Base-by-base conservation (phyloP, 371 early-diverging fungal genomes). In the Rhizopus stolonifer region DNA sequence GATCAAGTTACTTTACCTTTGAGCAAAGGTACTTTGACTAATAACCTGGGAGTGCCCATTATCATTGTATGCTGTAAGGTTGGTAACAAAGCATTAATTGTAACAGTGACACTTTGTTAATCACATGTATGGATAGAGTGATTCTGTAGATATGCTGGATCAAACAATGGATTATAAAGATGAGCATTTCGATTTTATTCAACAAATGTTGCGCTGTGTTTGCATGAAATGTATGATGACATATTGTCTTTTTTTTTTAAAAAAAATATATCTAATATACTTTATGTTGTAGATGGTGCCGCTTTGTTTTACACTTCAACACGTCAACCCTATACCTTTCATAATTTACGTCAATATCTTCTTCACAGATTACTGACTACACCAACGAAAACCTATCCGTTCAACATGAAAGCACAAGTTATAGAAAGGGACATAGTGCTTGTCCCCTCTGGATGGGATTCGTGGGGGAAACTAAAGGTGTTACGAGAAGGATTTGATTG, bases 401-500 rank as follows among this genome's bases (percentile, higher is more conserved):
- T 89, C 72, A 77, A 76, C 25, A 55, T 76, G 24, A 82, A 85
- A 10, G 88, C 93, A 2, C 87, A 92, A 43, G 86, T 91, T 3
- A 85, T 95, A 22, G 96, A 96, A 54, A 85, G 95, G 17, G 93
- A 93, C 54, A 77, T 79, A 15, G 90, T 95, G n/a, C 73, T 91
- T 65, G 89, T 96, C 17, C 97, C 97, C 3, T 72, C 90, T 23
- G 97, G 97, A 14, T 96, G 96, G 97, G 97, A 96, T 64, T 87
- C 91, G 33, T 90, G 86, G 82, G 88, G 89, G 19, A 93, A 93
- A 64, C 92, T 96, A 49, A 76, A 81, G 18, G 81, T 90, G 15
- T 61, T 93, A 42, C 69, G 88, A 46, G 87, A 85, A 45, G 87
- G 86, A 23, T 96, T 95, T 54, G 86, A 89, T 44, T 87, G 87